phyloP scores from a whole-genome alignment of 768 basidiomycete species.

The Leccinellum rugosiceps region DNA sequence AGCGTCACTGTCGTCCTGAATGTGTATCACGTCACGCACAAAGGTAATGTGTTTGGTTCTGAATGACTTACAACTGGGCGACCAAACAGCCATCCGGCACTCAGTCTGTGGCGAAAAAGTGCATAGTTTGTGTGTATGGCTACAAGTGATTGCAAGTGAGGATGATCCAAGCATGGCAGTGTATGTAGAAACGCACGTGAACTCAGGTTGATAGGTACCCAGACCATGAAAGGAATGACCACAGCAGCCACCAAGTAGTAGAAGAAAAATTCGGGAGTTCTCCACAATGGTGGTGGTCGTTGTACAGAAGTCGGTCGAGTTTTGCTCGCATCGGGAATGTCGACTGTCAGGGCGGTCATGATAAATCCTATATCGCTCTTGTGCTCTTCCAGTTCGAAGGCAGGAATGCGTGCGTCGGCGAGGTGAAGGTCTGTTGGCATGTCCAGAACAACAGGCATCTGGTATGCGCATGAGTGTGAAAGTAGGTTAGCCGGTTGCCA shows the following conservation, averaged over 20 bases:
- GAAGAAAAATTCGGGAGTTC: conserved; percentile 72
- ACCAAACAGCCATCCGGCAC: conserved; percentile 78
- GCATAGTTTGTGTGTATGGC: conserved; percentile 74
- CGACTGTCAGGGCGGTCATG: conserved; percentile 47
- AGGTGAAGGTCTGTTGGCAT: conserved; percentile 37
- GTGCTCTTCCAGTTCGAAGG: conserved; percentile 17
- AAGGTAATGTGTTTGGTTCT: background rate
- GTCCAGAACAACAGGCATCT: conserved; percentile 26
- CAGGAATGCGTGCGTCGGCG: conserved; percentile 1
- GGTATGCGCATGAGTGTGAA: conserved; percentile 20
- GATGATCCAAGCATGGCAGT: background rate
- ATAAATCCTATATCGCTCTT: conserved; percentile 29
- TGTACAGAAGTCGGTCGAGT: conserved; percentile 22
- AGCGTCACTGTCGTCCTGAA: conserved; percentile 86
- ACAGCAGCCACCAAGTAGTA: conserved; percentile 63
- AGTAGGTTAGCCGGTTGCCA: no score
- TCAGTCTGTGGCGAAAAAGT: conserved; percentile 55
- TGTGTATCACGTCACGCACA: background rate
- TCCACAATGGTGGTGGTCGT: conserved; percentile 61
- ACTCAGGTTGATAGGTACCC: conserved; percentile 72
- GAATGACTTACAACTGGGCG: conserved; percentile 63
- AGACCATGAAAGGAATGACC: conserved; percentile 71
- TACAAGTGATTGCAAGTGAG: conserved; percentile 27
- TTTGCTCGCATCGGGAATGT: conserved; percentile 45
- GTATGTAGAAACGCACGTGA: conserved; percentile 49